phyloP scores from a whole-genome alignment of 495 filamentous ascomycete species.

The Glarea lozoyensis region DNA sequence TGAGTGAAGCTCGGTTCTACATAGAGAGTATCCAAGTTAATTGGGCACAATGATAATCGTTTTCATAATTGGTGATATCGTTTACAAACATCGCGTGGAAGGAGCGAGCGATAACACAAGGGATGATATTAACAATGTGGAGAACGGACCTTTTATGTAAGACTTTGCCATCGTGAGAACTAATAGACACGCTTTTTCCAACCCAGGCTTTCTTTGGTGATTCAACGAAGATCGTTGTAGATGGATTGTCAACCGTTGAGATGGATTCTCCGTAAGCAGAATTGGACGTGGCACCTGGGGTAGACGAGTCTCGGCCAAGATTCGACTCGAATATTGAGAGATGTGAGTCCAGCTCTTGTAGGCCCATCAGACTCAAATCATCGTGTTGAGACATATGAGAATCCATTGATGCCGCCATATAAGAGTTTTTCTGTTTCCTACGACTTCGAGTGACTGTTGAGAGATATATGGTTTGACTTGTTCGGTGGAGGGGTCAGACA shows the following conservation, averaged over 20 bases:
- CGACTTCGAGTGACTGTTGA: constrained; percentile 10
- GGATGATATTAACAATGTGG: neutral
- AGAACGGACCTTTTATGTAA: constrained; percentile 6
- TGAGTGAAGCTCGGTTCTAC: constrained; percentile 7
- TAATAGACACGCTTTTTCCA: constrained; percentile 1
- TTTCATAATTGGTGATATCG: no score
- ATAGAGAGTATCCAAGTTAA: no score
- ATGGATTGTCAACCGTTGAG: constrained; percentile 8
- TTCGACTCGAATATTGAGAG: constrained; percentile 18
- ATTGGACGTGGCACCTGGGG: constrained; percentile 13
- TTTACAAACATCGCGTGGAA: no score
- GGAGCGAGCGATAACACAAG: constrained; percentile 15
- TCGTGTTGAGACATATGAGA: constrained; percentile 15
- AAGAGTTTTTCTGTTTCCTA: constrained; percentile 5
- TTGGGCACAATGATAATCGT: no score
- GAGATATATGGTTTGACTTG: constrained; percentile 19
- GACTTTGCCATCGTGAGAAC: constrained; percentile 4
- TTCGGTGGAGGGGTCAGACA: constrained; percentile 11
- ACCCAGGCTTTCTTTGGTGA: constrained; percentile 9
- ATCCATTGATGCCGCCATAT: constrained; percentile 20
- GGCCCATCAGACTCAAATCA: constrained; percentile 23
- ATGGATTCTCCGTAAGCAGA: constrained; percentile 11
- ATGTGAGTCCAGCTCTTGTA: constrained; percentile 23
- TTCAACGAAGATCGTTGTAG: constrained; percentile 18
- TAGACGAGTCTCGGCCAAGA: constrained; percentile 11